Evolutionary conservation across 768 basidiomycete species (phyloP), one percentile per base, ranked within the genome.

Genomic region (Panellus pusillus): DNA sequence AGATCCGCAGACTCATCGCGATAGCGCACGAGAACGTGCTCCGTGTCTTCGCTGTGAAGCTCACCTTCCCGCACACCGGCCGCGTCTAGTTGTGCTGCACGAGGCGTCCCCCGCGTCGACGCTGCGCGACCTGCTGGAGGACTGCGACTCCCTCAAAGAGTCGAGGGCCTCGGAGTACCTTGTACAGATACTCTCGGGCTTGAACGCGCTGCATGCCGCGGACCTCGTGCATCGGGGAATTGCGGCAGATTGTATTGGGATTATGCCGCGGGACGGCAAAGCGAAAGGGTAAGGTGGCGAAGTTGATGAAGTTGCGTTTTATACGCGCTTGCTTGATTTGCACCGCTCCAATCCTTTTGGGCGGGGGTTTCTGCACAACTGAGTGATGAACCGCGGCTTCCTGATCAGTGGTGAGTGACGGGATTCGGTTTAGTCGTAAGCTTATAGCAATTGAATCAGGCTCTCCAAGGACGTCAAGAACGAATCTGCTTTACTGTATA

Each of bases 271-370:
- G n/a, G 75, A 78, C 50, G 74, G 76, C 44, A 72, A 72, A 1
- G 71, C 77, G 6, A 79, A n/a, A 80, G 29, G 71, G 81, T 9
- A 90, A 89, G 60, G 71, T 80, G 17, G 77, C 92, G 65, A 94
- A 93, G 66, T 69, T 97, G 3, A 80, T 83, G 17, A 86, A 85
- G 83, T 84, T 2, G 82, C 78, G 14, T 97, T 86, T 65, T 79
- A 86, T 58, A 83, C 83, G 6, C 80, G 80, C 1, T 74, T 98
- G 29, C 73, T 86, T 20, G 93, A 96, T 65, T 72, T 94, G 29
- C 88, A 96, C 63, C 77, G 84, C 15, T 96, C 94, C 3, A 93
- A 97, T 61, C 82, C 86, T 0, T 91, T 96, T 60, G 79, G 79
- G 4, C 63, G 71, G 12, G 69, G 65, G 62, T 67, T 9, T 61